Evolutionary conservation across 352 stramenopile genomes (phyloP), one percentile per base, ranked within the genome.

Genomic region (Blastocystis sp.): DNA sequence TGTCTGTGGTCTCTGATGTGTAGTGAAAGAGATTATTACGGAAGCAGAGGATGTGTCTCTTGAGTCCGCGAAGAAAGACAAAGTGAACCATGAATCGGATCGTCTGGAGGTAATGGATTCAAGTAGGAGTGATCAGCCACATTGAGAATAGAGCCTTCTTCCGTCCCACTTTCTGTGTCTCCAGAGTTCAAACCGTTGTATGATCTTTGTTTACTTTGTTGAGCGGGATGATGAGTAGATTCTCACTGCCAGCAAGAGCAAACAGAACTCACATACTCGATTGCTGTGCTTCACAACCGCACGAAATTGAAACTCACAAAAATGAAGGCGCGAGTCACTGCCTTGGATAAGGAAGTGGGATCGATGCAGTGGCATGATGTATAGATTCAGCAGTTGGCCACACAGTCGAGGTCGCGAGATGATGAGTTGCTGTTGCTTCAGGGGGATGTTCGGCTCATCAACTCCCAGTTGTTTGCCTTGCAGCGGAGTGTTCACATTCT

Each of bases 111-210:
- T n/a, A 47, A 37, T 18, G 26, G 41, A 59, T 41, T 37, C 68
- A 37, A 75, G 63, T 75, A n/a, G n/a, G 63, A n/a, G 23, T 53
- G 37, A n/a, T 53, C 26, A 8, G 0, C n/a, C 20, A 41, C 20
- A 41, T n/a, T 75, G 15, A 75, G 20, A 6, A 55, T 59, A 79
- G 68, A 54, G 26, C 11, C 68, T 26, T 29, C 41, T 37, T 61
- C 70, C 41, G 3, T 63, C 9, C n/a, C 70, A 18, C 37, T 64
- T n/a, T 23, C 70, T 1, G 50, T 80, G 29, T 80, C 70, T 43
- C 70, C 70, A 4, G 70, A 80, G 45, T 80, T 64, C 70, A 50
- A 80, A 47, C 70, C 70, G 5, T 39, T 80, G 3, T 80, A 80
- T 63, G 70, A 80, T 23, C 47, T 80, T 26, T 80, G 70, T 80